Base-by-base conservation (phyloP, 106 monocot genomes). In the Dendrobium nobile region DNA sequence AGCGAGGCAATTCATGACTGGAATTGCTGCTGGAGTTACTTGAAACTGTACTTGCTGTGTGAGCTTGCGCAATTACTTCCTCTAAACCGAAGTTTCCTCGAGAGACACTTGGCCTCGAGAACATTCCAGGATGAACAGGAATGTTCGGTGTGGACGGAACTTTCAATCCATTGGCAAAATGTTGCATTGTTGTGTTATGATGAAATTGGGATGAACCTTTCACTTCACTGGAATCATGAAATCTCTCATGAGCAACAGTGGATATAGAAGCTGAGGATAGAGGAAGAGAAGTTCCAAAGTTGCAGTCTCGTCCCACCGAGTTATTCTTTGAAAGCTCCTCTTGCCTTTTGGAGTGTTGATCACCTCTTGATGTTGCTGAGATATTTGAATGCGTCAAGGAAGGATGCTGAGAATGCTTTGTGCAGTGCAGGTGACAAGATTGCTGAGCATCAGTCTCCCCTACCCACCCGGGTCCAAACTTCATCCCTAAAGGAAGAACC, bases 391-490 rank as follows among this genome's bases (percentile, higher is more conserved):
- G 80, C 74, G 76, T 33, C 54, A 74, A 78, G 17, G 48, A 68
- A 41, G 74, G 20, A 44, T 41, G 74, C 3, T 44, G 26, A 19
- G 75, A 44, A 43, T 80, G 78, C 15, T 67, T 20, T 56, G 84
- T 78, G 22, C 78, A 26, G 9, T 84, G 56, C 4, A 81, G 82
- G 7, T 75, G 43, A 42, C 79, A 83, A 81, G 83, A 79, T 67
- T 75, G 79, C 31, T 85, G 80, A 27, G 85, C 55, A 22, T 92
- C 95, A 27, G 56, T 77, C 18, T 98, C 92, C 40, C 86, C 85
- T 54, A 95, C 85, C 98, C 98, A 98, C 54, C 98, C 98, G 31
- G 80, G 88, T 4, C 92, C 98, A 85, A 92, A 98, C 31, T 89
- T 91, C 44, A 85, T 87, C 40, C 92, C 92, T 61, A 88, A 87